Evolutionary conservation across 2,329 filamentous ascomycete species (phyloP).

Genomic region (Diaporthe velutina): DNA sequence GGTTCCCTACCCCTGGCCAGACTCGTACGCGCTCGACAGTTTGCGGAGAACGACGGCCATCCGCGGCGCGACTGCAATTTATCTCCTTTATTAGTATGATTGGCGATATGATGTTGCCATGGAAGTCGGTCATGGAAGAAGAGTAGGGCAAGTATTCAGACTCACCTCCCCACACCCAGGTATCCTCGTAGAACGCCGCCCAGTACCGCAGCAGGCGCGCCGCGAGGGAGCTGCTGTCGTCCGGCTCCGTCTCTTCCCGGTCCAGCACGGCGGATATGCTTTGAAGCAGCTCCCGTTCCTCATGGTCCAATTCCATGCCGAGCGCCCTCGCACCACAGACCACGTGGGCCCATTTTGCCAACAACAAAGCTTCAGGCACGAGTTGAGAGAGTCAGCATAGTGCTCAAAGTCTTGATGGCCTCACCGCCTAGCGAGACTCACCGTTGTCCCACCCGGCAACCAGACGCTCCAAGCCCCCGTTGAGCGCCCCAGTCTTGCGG

Average conservation of each 20-base stretch:
- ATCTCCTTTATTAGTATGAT: background rate
- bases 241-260: background rate
- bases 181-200: conserved; percentile 1
- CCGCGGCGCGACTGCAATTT: background rate
- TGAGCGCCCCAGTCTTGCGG: background rate
- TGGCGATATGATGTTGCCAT: background rate
- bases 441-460: background rate
- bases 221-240: background rate
- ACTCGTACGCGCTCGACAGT: background rate
- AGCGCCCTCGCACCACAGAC: background rate
- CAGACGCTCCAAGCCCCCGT: background rate
- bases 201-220: background rate
- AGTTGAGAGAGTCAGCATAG: background rate
- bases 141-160: background rate
- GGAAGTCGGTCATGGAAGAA: background rate
- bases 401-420: background rate
- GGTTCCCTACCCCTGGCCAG: background rate
- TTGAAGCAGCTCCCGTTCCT: background rate
- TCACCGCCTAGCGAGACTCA: background rate
- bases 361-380: background rate
- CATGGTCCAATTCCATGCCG: background rate
- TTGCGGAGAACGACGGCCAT: conserved; percentile 10
- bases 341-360: background rate
- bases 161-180: conserved; percentile 14
- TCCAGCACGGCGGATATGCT: background rate